Conservation (phyloP, 495 filamentous ascomycete species). For the Hypoxylon lienhwacheense region DNA sequence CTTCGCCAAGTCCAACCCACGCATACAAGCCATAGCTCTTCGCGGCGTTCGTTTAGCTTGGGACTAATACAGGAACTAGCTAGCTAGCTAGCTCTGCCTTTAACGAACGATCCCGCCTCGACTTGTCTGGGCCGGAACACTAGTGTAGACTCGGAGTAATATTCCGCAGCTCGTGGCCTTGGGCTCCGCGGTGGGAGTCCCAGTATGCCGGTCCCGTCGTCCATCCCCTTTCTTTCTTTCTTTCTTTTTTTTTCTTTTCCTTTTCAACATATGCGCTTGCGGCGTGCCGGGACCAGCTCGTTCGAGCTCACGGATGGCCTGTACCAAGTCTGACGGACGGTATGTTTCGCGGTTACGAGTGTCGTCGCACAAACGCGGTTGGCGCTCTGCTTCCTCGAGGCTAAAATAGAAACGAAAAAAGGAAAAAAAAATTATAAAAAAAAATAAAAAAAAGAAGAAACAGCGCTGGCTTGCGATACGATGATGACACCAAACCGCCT, state of each 20-base stretch:
- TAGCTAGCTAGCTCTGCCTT: slow-evolving; percentile 12
- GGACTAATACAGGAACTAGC: not conserved
- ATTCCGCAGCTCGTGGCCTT: slow-evolving; percentile 21
- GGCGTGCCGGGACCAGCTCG: slow-evolving; percentile 8
- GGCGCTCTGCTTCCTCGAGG: slow-evolving; percentile 9
- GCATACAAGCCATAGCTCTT: slow-evolving; percentile 12
- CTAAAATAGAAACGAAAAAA: too few species aligned
- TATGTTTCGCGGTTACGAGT: not conserved
- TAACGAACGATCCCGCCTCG: slow-evolving; percentile 10
- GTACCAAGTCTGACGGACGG: slow-evolving; percentile 3
- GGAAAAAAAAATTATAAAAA: too few species aligned
- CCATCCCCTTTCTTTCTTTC: too few species aligned
- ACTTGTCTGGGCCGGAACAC: slow-evolving; percentile 14
- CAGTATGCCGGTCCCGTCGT: slow-evolving; percentile 23
- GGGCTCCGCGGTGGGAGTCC: not conserved
- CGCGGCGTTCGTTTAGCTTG: slow-evolving; percentile 12
- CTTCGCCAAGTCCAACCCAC: slow-evolving; percentile 13
- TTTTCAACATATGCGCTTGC: slow-evolving; percentile 20
- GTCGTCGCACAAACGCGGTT: not conserved
- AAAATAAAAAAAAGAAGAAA: too few species aligned
- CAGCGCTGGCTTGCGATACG: slow-evolving; percentile 1
- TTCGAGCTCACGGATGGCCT: slow-evolving; percentile 10
- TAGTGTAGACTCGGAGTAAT: slow-evolving; percentile 10
- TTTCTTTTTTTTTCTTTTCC: too few species aligned
- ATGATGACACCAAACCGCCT: slow-evolving; percentile 8